Evolutionary conservation across 1,284 basidiomycete species (phyloP), one percentile per base, ranked within the genome.

Genomic region (Cutaneotrichosporon mucoides): DNA sequence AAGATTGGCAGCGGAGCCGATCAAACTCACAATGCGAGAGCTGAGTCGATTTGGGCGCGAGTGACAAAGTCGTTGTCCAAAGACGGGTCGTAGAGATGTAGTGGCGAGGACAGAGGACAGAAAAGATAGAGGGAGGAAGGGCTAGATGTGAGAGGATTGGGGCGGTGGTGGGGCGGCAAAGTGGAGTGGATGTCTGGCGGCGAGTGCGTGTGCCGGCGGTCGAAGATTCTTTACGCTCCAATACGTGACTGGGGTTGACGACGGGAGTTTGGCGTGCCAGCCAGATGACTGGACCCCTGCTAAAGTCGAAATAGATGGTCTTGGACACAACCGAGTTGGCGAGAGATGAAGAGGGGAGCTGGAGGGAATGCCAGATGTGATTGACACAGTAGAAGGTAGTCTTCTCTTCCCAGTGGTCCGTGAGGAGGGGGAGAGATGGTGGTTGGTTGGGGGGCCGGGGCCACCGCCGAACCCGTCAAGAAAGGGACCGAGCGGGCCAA

Each of bases 191-290:
- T 5, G 11, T n/a, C 35, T 24, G 34, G 47, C 15, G 44, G 46
- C 37, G 54, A 24, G 38, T 51, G 24, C 49, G 49, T 51, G 49
- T 51, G 49, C 38, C 37, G 49, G 37, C 37, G 37, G 49, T 51
- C 49, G 49, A 51, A 51, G 49, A 38, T 41, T 51, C 49, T 51
- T 51, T 41, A 33, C 49, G 38, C 49, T 51, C 16, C 49, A 37
- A 48, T 36, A 34, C n/a, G 47, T 48, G 36, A 48, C 45, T 37
- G 37, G 44, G 53, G 24, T 24, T 37, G 43, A 54, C 44, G 53
- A 54, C 42, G 35, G 43, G 38, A 13, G 36, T n/a, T 48, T 24
- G 24, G 24, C 24, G 24, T 24, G 24, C 24, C 24, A 24, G 24
- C 24, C 24, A 24, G 24, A 24, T 24, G 24, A 24, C 24, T 24